Percentiles rank a stretch among this genome's conserved stretches.
Conservation (phyloP, 139 green algal genomes). For the Volvox reticuliferus region DNA sequence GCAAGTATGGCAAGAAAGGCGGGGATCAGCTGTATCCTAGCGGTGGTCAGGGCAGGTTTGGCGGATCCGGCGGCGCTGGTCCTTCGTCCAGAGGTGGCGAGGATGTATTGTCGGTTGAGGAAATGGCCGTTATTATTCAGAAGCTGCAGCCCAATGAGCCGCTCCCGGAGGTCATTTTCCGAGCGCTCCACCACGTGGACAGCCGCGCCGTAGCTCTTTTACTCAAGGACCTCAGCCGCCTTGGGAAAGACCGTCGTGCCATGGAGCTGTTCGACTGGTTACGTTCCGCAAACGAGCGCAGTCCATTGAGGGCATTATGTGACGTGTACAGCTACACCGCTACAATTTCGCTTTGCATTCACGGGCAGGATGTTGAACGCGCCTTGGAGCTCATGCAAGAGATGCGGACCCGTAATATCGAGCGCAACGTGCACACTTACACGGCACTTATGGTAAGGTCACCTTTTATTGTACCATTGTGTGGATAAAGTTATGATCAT, state of each 20-base stretch:
- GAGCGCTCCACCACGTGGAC: constrained; percentile 83
- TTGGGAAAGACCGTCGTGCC: constrained; percentile 66
- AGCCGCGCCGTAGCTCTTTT: constrained; percentile 76
- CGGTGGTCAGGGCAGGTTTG: background rate
- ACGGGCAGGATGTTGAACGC: constrained; percentile 77
- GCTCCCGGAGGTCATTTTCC: constrained; percentile 69
- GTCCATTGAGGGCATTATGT: constrained; percentile 70
- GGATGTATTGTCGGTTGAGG: constrained; percentile 64
- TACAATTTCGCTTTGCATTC: constrained; percentile 86
- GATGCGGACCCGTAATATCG: constrained; percentile 75
- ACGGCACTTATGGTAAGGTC: constrained; percentile 76
- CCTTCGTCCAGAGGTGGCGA: constrained; percentile 14
- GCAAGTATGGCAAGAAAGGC: constrained; percentile 6
- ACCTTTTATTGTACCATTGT: background rate
- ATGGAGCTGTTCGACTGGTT: constrained; percentile 88
- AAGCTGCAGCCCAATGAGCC: constrained; percentile 55
- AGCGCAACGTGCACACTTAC: constrained; percentile 90
- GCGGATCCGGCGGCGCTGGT: background rate
- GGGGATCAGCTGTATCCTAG: background rate
- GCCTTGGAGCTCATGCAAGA: constrained; percentile 80
- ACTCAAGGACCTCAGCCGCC: constrained; percentile 84
- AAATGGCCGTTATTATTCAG: constrained; percentile 58
- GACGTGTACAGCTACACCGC: constrained; percentile 91
- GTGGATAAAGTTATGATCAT: too few relatives aligned
- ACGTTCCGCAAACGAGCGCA: constrained; percentile 61